Evolutionary conservation across 768 basidiomycete species (phyloP), one percentile per base, ranked within the genome.

Genomic region (Psilocybe sp.): DNA sequence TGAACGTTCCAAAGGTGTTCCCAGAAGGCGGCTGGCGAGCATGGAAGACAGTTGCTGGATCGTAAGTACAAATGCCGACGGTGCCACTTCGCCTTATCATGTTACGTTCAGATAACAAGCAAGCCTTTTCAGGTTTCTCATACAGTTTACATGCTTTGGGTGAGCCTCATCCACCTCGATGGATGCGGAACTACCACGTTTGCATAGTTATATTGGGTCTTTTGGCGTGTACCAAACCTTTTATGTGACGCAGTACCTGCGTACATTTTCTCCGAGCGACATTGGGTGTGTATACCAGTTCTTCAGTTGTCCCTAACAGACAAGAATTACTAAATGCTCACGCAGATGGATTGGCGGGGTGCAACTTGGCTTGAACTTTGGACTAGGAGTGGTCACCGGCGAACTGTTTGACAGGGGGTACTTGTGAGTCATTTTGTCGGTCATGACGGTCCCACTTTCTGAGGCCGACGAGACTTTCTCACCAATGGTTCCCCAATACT

Each of bases 301-400:
- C n/a, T n/a, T n/a, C n/a, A n/a, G n/a, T n/a, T n/a, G n/a, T n/a
- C n/a, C n/a, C n/a, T n/a, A n/a, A n/a, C n/a, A n/a, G n/a, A n/a
- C n/a, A n/a, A n/a, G n/a, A n/a, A n/a, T n/a, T n/a, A n/a, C n/a
- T n/a, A n/a, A n/a, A n/a, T n/a, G n/a, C n/a, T n/a, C n/a, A n/a
- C n/a, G n/a, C n/a, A n/a, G n/a, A n/a, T n/a, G 73, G 73, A 75
- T 84, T 37, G 82, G 81, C 7, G 78, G 80, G 3, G 60, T 69
- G 0, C 80, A 84, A 54, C 67, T 78, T 14, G 77, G 76, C 49
- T 58, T 81, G 16, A 70, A 75, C 7, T 75, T 81, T 50, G 66
- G 71, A 4, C 62, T 69, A 23, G 80, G 80, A 2, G 65, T 77
- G 34, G 46, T 76, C 35, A 67, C 73, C 2, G 81, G 81, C 13